Base-by-base conservation (phyloP, 192 early-diverging fungal species). In the Entophlyctis luteolus region DNA sequence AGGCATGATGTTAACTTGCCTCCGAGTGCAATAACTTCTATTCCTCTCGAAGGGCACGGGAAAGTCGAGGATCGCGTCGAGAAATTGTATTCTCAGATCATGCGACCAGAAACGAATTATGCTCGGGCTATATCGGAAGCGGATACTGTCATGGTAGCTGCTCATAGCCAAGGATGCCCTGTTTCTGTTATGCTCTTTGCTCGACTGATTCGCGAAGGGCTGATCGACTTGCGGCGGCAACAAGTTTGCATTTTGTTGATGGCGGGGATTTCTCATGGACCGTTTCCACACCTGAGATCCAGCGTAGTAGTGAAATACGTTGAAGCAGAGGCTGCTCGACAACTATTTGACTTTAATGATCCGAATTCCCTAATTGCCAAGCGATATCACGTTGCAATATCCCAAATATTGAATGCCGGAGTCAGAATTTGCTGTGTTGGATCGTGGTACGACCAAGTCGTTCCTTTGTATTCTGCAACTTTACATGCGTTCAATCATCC, bases 361-460 rank as follows among this genome's bases (percentile, higher is more conserved):
- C 84, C 89, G 1, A 84, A 80, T 27, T 86, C 87, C 6, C 63
- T 62, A 0, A 88, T 93, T 47, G 76, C 92, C 36, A 75, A 77
- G 65, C 80, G 80, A 47, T 98, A 91, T 55, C 79, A 87, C 22
- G 79, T 83, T 2, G 87, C 91, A 1, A 76, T 97, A 46, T 74
- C 75, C 20, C 79, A 78, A 0, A 77, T 94, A 10, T 76, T 95
- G 29, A 70, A 82, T 18, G 67, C 68, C 1, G 93, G 92, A 4
- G 81, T 91, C 14, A 80, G 90, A n/a, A 72, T 91, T 23, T 84
- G 89, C 2, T 82, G 89, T 22, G 81, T 95, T 6, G 94, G 89
- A 1, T 89, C 87, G 4, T 90, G 94, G 92, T 91, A 94, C 62
- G 96, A 98, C 68, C 94, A 98, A 72, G 96, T 95, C 0, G 96